These are phyloP conservation scores for Linderniella brevidens DNA, from an alignment of 257 asterid species.

Conservation along the genomic window DNA sequence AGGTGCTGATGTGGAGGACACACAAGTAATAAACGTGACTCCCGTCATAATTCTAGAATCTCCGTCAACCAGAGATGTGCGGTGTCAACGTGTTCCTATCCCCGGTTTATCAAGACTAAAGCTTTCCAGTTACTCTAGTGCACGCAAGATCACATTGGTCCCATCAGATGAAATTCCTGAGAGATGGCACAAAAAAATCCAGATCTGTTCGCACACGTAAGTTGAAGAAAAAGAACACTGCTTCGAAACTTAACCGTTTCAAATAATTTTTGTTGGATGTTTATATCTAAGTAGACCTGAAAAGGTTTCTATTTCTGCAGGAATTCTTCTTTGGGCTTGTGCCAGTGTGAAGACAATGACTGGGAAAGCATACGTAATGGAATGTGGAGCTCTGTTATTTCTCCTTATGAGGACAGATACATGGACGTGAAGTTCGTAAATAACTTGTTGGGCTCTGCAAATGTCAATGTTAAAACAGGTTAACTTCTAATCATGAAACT, in stretches of 20 bases:
- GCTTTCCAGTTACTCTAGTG: slow-evolving; percentile 56
- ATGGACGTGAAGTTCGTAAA: slow-evolving; percentile 61
- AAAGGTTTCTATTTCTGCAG: slow-evolving; percentile 23
- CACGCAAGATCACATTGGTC: slow-evolving; percentile 37
- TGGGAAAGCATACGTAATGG: slow-evolving; percentile 62
- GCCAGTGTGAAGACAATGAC: slow-evolving; percentile 42
- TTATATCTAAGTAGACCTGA: slow-evolving; percentile 3
- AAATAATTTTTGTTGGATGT: slow-evolving; percentile 1
- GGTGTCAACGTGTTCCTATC: slow-evolving; percentile 52
- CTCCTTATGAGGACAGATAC: slow-evolving; percentile 58
- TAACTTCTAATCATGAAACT: slow-evolving; percentile 2
- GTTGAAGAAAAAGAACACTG: slow-evolving; percentile 10
- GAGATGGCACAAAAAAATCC: slow-evolving; percentile 39
- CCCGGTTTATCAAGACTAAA: slow-evolving; percentile 55
- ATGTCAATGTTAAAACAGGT: slow-evolving; percentile 48
- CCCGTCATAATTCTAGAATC: slow-evolving; percentile 27
- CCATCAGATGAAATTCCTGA: slow-evolving; percentile 57
- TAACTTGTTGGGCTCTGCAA: slow-evolving; percentile 50
- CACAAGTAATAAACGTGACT: slow-evolving; percentile 41
- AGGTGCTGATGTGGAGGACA: slow-evolving; percentile 36
- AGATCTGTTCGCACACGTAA: slow-evolving; percentile 63
- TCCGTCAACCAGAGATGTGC: slow-evolving; percentile 22
- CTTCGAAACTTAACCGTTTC: not conserved
- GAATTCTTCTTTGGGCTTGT: slow-evolving; percentile 57
- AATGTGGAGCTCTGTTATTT: slow-evolving; percentile 35